These are phyloP conservation scores for Globisporangium yorkense DNA, from an alignment of 352 stramenopile species.

Conservation along the genomic window DNA sequence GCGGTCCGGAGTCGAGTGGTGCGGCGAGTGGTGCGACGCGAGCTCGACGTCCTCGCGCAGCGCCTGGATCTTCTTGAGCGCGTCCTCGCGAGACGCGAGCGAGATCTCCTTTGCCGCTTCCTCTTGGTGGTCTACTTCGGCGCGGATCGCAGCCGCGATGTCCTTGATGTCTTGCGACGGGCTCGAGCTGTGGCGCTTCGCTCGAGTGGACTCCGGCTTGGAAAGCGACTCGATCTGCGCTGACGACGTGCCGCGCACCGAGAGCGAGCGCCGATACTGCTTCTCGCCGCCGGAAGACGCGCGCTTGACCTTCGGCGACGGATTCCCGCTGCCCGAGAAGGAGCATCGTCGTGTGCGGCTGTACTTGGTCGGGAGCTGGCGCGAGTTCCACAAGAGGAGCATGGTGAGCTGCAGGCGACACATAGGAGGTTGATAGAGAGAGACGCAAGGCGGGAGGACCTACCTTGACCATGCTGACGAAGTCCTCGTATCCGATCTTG, in stretches of 20 bases:
- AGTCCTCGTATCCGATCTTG: constrained; percentile 67
- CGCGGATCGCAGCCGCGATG: constrained; percentile 11
- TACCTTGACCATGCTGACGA: constrained; percentile 60
- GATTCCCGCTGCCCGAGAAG: background rate
- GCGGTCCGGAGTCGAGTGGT: constrained; percentile 2
- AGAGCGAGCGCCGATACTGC: constrained; percentile 13
- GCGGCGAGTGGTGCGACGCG: constrained; percentile 7
- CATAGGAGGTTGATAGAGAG: background rate
- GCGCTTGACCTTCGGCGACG: constrained; percentile 1
- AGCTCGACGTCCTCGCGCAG: constrained; percentile 18
- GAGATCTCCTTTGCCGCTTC: constrained; percentile 14
- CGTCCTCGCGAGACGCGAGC: constrained; percentile 23
- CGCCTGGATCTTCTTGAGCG: constrained; percentile 32
- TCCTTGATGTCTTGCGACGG: constrained; percentile 14
- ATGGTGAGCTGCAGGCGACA: background rate
- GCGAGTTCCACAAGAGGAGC: background rate
- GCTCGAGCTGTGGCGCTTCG: constrained; percentile 20
- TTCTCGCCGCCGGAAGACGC: constrained; percentile 12
- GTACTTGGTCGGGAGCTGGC: constrained; percentile 13
- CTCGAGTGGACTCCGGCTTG: background rate
- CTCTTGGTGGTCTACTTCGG: constrained; percentile 21
- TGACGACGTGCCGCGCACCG: constrained; percentile 16
- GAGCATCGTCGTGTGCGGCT: constrained; percentile 6
- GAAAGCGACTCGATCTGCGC: constrained; percentile 12
- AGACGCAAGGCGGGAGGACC: background rate